Evolutionary conservation across 2,329 filamentous ascomycete genomes (phyloP).

Genomic region (Canariomyces notabilis): DNA sequence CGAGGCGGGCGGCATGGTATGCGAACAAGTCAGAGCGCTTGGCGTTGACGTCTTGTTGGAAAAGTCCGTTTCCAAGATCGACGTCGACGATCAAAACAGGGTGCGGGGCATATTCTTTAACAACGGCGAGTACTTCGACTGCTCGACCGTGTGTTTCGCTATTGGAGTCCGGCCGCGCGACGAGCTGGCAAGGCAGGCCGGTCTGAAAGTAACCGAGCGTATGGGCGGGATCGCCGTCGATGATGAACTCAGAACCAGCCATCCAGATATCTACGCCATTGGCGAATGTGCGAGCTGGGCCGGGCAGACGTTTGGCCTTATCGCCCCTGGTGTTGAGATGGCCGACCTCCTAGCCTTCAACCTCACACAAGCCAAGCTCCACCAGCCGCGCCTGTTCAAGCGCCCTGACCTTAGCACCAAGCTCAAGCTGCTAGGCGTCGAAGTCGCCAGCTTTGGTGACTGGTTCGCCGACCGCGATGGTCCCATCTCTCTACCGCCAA

Average conservation of each 20-base stretch:
- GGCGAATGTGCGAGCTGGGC: constrained; percentile 91
- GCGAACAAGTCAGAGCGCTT: constrained; percentile 72
- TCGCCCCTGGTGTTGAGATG: constrained; percentile 88
- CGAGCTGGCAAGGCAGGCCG: constrained; percentile 64
- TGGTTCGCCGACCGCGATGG: constrained; percentile 88
- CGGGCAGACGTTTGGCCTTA: constrained; percentile 79
- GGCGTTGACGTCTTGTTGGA: constrained; percentile 76
- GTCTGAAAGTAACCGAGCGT: constrained; percentile 66
- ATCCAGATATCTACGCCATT: constrained; percentile 73
- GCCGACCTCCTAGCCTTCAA: constrained; percentile 89
- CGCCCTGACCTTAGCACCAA: constrained; percentile 86
- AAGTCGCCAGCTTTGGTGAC: constrained; percentile 89
- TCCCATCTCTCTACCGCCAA: constrained; percentile 64
- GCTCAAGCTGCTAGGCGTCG: constrained; percentile 80
- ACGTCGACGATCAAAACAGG: constrained; percentile 60
- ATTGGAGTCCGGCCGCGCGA: constrained; percentile 81
- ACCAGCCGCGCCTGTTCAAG: constrained; percentile 67
- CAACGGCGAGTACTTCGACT: constrained; percentile 71
- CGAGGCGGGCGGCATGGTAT: constrained; percentile 76
- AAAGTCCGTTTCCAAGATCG: constrained; percentile 68
- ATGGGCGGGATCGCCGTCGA: constrained; percentile 73
- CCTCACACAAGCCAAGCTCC: constrained; percentile 73
- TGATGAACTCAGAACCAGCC: constrained; percentile 63
- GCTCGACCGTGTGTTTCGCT: constrained; percentile 81
- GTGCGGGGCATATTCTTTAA: constrained; percentile 75